A percentile compares a stretch with the other conserved stretches of the same genome.
Evolutionary conservation across 2,329 filamentous ascomycete genomes (phyloP).

Genomic region (Fusarium newnesense): DNA sequence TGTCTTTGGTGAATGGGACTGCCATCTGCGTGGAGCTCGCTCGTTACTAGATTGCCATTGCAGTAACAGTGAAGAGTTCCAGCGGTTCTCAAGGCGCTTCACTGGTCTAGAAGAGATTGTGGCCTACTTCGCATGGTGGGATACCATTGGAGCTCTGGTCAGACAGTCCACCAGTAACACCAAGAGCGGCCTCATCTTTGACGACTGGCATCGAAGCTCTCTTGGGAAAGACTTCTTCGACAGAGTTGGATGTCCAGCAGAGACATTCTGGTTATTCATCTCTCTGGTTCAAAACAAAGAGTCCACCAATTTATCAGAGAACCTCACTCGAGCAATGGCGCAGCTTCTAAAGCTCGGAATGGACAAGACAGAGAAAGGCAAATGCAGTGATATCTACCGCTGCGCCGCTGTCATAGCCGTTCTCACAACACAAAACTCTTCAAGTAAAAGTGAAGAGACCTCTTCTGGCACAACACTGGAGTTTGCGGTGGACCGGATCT

Average conservation of each 20-base stretch:
- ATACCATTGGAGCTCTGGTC: conserved; percentile 47
- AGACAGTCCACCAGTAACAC: conserved; percentile 8
- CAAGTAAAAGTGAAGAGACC: neutral
- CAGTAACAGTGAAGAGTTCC: conserved; percentile 47
- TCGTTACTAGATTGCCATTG: conserved; percentile 55
- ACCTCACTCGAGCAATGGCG: conserved; percentile 42
- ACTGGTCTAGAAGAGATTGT: conserved; percentile 52
- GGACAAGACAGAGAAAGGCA: conserved; percentile 33
- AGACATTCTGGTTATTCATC: conserved; percentile 52
- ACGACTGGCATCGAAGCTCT: conserved; percentile 53
- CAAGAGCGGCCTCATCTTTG: conserved; percentile 47
- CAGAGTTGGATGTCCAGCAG: conserved; percentile 51
- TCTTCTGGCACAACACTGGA: conserved; percentile 33
- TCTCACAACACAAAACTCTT: conserved; percentile 8
- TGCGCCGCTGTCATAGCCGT: conserved; percentile 51
- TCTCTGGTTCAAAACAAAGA: conserved; percentile 44
- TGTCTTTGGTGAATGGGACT: conserved; percentile 52
- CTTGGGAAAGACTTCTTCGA: conserved; percentile 49
- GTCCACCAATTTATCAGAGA: neutral
- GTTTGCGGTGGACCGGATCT: conserved; percentile 49
- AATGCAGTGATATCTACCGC: conserved; percentile 47
- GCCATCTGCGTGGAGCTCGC: conserved; percentile 53
- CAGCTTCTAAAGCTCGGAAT: conserved; percentile 37
- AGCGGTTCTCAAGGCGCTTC: conserved; percentile 46
- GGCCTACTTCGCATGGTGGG: conserved; percentile 54